Evolutionary conservation across 257 asterid species (phyloP).

Genomic region (Jaltomata sinuosa): DNA sequence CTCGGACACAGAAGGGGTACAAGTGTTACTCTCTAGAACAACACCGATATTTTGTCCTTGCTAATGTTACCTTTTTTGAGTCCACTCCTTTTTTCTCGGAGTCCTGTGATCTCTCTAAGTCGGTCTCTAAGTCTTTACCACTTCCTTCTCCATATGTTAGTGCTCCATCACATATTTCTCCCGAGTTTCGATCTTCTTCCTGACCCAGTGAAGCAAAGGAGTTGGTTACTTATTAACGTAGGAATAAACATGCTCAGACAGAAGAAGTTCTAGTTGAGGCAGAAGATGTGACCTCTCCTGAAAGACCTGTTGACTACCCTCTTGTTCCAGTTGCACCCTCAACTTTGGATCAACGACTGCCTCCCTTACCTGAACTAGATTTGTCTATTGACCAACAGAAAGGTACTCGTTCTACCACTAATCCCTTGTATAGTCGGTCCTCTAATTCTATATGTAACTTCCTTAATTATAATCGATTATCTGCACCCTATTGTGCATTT

Average conservation of each 20-base stretch:
- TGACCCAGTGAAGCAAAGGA: background rate
- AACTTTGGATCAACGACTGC: background rate
- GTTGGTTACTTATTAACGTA: background rate
- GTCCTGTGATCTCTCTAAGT: too few relatives aligned
- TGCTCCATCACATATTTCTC: too few relatives aligned
- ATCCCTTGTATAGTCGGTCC: background rate
- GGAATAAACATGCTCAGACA: background rate
- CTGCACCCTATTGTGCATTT: too few relatives aligned
- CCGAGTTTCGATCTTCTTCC: background rate
- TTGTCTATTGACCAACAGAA: background rate
- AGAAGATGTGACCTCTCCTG: background rate
- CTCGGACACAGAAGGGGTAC: too few relatives aligned
- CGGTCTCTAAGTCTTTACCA: too few relatives aligned
- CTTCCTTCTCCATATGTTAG: too few relatives aligned
- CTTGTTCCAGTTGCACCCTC: background rate
- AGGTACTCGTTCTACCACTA: background rate
- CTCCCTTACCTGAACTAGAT: background rate
- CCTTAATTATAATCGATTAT: background rate
- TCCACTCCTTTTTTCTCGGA: too few relatives aligned
- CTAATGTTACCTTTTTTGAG: too few relatives aligned
- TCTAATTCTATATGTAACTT: too few relatives aligned
- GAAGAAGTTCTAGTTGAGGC: background rate
- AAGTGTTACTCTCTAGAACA: too few relatives aligned
- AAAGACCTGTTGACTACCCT: background rate
- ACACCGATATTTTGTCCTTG: too few relatives aligned